These are phyloP conservation scores for Gleditsia sinensis DNA, from an alignment of 306 rosid species.

Conservation along the genomic window DNA sequence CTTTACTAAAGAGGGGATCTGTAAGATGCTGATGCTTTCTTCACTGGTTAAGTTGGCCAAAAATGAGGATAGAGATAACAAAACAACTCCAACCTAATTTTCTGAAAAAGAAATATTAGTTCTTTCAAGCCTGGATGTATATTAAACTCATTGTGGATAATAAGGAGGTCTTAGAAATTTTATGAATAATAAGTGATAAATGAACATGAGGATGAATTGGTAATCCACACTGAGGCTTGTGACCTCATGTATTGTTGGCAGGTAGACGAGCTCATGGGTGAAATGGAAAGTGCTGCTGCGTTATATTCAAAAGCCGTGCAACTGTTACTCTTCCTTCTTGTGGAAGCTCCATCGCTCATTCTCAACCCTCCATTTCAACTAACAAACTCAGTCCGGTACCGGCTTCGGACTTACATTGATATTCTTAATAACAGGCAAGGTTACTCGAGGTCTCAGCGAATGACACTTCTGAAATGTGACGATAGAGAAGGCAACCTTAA, in stretches of 20 bases:
- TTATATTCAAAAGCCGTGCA: conserved; percentile 76
- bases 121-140: background rate
- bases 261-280: conserved; percentile 97
- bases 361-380: conserved; percentile 90
- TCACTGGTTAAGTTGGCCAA: background rate
- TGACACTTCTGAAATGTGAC: conserved; percentile 63
- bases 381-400: conserved; percentile 80
- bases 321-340: conserved; percentile 73
- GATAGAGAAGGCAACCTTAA: conserved; percentile 57
- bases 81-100: background rate
- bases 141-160: background rate
- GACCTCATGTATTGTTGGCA: conserved; percentile 40
- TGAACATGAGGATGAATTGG: background rate
- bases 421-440: conserved; percentile 80
- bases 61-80: background rate
- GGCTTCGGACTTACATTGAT: conserved; percentile 82
- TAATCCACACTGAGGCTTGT: conserved; percentile 27
- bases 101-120: background rate
- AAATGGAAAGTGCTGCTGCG: conserved; percentile 72
- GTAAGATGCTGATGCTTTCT: background rate
- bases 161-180: conserved; percentile 1
- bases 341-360: conserved; percentile 92
- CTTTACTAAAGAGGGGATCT: background rate
- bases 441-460: conserved; percentile 75
- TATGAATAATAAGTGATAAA: background rate